Percentiles rank a stretch among this genome's conserved stretches.
These are phyloP conservation scores for Suillus spraguei DNA, from an alignment of 768 basidiomycete genomes.

Conservation along the genomic window DNA sequence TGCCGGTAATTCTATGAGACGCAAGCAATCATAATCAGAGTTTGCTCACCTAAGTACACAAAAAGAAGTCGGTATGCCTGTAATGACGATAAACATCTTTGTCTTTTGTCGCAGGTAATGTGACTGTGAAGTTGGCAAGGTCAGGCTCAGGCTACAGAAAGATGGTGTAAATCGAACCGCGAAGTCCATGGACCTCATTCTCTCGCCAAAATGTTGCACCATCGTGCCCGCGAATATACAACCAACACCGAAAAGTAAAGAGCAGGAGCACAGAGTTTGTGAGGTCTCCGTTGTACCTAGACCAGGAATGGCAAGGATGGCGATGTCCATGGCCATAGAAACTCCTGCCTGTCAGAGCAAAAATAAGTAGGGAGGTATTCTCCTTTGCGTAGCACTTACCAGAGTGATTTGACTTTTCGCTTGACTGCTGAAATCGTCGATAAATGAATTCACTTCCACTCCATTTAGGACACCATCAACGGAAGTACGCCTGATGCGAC, in stretches of 20 bases:
- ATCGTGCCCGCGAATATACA: constrained; percentile 1
- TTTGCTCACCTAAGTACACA: neutral
- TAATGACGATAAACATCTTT: neutral
- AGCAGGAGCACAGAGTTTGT: constrained; percentile 3
- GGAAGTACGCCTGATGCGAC: neutral
- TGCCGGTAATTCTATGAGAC: neutral
- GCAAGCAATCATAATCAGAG: neutral
- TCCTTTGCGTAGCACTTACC: neutral
- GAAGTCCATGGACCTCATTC: constrained; percentile 6
- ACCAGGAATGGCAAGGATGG: constrained; percentile 8
- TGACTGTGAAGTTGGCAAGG: neutral
- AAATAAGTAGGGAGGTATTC: neutral
- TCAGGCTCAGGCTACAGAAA: neutral
- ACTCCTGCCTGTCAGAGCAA: constrained; percentile 1
- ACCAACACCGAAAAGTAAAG: constrained; percentile 1
- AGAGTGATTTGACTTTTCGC: neutral
- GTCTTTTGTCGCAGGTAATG: neutral
- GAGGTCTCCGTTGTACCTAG: neutral
- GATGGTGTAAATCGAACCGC: neutral
- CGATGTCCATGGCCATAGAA: constrained; percentile 5
- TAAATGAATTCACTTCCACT: neutral
- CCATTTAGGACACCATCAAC: neutral
- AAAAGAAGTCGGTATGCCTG: neutral
- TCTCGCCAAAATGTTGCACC: constrained; percentile 4
- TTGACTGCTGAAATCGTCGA: neutral